Evolutionary conservation across 192 early-diverging fungal species (phyloP), one percentile per base, ranked within the genome.

Genomic region (Linnemannia elongata): DNA sequence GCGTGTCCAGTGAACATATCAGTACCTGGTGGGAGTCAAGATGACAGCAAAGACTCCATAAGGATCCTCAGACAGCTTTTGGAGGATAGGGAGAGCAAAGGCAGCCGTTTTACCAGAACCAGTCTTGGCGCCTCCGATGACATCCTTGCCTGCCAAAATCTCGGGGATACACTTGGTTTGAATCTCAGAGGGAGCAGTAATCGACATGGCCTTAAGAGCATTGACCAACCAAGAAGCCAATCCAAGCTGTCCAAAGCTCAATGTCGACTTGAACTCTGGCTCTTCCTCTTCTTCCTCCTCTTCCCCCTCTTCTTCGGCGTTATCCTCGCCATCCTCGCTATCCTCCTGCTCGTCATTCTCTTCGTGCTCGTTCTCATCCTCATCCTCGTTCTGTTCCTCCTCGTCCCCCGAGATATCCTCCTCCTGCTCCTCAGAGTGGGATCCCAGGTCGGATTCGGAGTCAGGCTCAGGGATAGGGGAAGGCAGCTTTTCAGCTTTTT

Each of bases 21-120:
- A 77, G 24, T 84, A 95, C 95, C 94, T 94, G 27, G 98, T 99
- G 1, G 98, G 98, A 33, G 98, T 99, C 81, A 99, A 88, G 2
- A 99, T 94, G n/a, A 99, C 88, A 0, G 97, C 98, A 92, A 97
- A 99, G 3, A 98, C 93, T 33, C 99, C 99, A 82, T 94, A 99
- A 13, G 98, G 97, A 72, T 99, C 98, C 80, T 98, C 97, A 0
- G 97, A 95, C 4, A 99, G 93, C 80, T 94, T 95, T 79, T 99
- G 98, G 66, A 99, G 90, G 24, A 99, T 98, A 0, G 99, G 99
- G 15, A 99, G 85, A 8, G 99, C 99, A 93, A 99, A 99, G 1
- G 98, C 97, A 15, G 97, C 97, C 0, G 99, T 99, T 88, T 99
- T 99, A 74, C 99, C 99, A 4, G 93, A 95, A 69, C 99, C 99